Evolutionary conservation across 139 green algal species (phyloP).

Genomic region (Pedinophyceae sp.): DNA sequence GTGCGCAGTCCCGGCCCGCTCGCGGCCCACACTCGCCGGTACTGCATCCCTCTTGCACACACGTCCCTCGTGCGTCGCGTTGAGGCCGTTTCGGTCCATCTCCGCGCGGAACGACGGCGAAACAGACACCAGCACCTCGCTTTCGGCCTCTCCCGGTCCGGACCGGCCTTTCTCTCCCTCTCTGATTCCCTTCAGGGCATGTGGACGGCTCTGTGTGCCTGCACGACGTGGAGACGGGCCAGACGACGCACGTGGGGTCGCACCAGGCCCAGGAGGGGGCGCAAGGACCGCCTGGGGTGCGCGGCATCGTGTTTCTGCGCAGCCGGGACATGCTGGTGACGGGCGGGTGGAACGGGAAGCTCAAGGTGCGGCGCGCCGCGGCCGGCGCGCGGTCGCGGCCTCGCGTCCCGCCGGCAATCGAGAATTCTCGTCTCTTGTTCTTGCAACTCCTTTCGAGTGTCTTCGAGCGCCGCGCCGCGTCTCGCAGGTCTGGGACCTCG

Average conservation of each 20-base stretch:
- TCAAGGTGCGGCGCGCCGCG: constrained; percentile 66
- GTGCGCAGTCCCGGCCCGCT: constrained; percentile 29
- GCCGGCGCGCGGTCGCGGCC: too few relatives aligned
- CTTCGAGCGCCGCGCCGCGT: background rate
- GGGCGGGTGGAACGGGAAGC: constrained; percentile 49
- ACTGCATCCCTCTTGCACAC: too few relatives aligned
- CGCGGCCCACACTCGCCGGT: too few relatives aligned
- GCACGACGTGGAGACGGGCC: constrained; percentile 28
- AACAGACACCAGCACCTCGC: background rate
- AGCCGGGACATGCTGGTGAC: constrained; percentile 27
- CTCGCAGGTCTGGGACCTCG: background rate
- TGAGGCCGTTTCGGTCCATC: constrained; percentile 7
- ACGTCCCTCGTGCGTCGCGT: too few relatives aligned
- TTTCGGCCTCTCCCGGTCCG: background rate
- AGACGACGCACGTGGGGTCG: constrained; percentile 18
- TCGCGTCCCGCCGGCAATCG: constrained; percentile 12
- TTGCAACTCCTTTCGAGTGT: too few relatives aligned
- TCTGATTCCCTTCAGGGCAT: background rate
- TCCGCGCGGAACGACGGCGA: background rate
- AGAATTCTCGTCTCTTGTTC: too few relatives aligned
- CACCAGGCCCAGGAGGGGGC: constrained; percentile 29
- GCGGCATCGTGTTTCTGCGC: background rate
- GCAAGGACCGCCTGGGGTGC: constrained; percentile 6
- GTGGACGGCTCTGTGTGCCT: constrained; percentile 10
- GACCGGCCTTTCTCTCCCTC: background rate